A percentile compares a stretch with the other conserved stretches of the same genome.
Evolutionary conservation across 2,329 filamentous ascomycete species (phyloP).

Genomic region (Cladosporium sp.): DNA sequence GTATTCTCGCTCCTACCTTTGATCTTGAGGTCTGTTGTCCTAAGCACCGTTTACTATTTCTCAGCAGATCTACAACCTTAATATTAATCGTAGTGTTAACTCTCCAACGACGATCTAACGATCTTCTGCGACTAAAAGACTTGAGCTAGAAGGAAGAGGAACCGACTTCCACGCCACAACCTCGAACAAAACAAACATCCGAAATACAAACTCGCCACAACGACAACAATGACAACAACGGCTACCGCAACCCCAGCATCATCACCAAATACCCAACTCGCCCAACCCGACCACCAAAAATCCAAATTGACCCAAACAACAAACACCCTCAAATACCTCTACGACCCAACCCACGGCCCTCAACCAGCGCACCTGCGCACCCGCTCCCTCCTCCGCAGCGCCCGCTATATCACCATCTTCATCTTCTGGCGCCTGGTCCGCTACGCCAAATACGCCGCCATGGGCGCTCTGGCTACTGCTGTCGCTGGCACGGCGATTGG

Average conservation of each 20-base stretch:
- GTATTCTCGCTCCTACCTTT: background rate
- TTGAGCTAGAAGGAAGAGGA: background rate
- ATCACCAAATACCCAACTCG: background rate
- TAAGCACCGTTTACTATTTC: background rate
- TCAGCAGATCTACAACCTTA: background rate
- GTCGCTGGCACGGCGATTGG: constrained; percentile 43
- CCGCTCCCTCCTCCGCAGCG: constrained; percentile 41
- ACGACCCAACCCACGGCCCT: constrained; percentile 37
- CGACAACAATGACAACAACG: background rate
- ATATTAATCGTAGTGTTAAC: background rate
- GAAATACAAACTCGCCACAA: too few relatives aligned
- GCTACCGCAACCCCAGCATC: background rate
- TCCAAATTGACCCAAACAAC: constrained; percentile 30
- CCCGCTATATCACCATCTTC: constrained; percentile 44
- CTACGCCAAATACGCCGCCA: constrained; percentile 48
- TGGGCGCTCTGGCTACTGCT: constrained; percentile 44
- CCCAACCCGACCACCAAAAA: background rate
- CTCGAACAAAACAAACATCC: too few relatives aligned
- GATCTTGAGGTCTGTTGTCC: background rate
- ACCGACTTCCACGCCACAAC: background rate
- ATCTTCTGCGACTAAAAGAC: background rate
- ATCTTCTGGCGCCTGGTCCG: constrained; percentile 47
- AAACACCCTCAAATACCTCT: constrained; percentile 39
- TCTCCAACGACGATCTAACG: background rate
- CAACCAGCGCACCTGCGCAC: constrained; percentile 42